Base-by-base conservation (phyloP, 306 rosid species). In the Vigna hirtella region DNA sequence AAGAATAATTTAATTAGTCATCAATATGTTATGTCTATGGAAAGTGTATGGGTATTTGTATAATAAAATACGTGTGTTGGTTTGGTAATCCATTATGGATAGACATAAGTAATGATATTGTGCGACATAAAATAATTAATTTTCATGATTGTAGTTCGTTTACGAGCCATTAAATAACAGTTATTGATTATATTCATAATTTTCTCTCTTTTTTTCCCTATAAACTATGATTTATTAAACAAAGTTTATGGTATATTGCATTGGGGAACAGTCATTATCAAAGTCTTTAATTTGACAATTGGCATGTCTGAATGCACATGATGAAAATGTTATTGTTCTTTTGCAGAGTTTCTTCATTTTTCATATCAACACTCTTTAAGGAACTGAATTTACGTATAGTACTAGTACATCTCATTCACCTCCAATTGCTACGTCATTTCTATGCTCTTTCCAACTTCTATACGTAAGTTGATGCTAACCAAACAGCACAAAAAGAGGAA, bases 381-480 rank as follows among this genome's bases (percentile, higher is more conserved):
- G 38, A 17, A 64, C 28, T 1, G 15, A 32, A 34, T 62, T 24
- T 59, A 26, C 43, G 67, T 62, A 16, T 32, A 15, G 13, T 7
- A 62, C 13, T 15, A 1, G 1, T 15, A 62, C 28, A 34, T 62
- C 72, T 24, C 40, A 28, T 50, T 51, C 7, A 7, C 1, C 42
- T 45, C 5, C 6, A 36, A 36, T 36, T 36, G 0, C 15, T 50
- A 16, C 47, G 48, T 70, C 34, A 34, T 2, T 20, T 36, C 20
- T 50, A 36, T 52, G 8, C 32, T 34, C 65, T 74, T 45, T 28
- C 57, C 69, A 73, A 61, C n/a, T 74, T 28, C 1, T 16, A 45
- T 45, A 74, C 59, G 70, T 50, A 74, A 72, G 40, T 36, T 16
- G 17, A 17, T 65, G 20, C 70, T 4, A 34, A 34, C 69, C 10